Percentiles rank a stretch among this genome's conserved stretches.
Conservation (phyloP, 805 yeast species). For the Candida stauntonica region DNA sequence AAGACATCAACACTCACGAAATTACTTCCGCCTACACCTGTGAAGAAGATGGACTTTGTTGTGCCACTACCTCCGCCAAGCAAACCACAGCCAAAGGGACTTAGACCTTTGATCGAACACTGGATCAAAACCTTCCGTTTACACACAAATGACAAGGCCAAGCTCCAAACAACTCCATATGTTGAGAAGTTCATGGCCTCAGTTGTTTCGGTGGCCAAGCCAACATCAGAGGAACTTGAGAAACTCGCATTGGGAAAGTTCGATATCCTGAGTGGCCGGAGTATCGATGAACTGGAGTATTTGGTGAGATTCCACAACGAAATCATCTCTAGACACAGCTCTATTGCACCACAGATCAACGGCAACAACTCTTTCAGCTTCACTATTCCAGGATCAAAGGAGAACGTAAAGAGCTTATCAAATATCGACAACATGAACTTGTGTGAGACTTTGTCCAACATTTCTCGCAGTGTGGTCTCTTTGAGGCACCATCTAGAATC, state of each 20-base stretch:
- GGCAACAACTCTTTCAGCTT: conserved; percentile 19
- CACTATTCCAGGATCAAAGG: conserved; percentile 13
- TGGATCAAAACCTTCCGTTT: conserved; percentile 21
- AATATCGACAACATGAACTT: conserved; percentile 28
- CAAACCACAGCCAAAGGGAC: conserved; percentile 22
- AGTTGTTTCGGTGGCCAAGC: conserved; percentile 26
- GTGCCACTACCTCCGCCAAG: conserved; percentile 29
- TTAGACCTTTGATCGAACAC: conserved; percentile 20
- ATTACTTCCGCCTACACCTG: conserved; percentile 66
- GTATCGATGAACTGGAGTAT: conserved; percentile 62
- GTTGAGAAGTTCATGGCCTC: conserved; percentile 25
- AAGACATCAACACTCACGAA: conserved; percentile 36
- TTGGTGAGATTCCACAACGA: conserved; percentile 44
- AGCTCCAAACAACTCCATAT: conserved; percentile 9
- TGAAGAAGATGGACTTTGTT: conserved; percentile 50
- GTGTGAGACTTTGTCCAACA: conserved; percentile 25
- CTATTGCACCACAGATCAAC: conserved; percentile 5
- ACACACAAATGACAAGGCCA: conserved; percentile 11
- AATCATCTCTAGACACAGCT: conserved; percentile 27
- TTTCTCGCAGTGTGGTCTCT: conserved; percentile 23
- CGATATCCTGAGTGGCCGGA: conserved; percentile 66
- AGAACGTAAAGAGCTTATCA: conserved; percentile 11
- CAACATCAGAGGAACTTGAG: conserved; percentile 30
- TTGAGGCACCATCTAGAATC: conserved; percentile 17
- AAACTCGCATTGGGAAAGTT: conserved; percentile 38